Evolutionary conservation across 1,284 basidiomycete genomes (phyloP), one percentile per base, ranked within the genome.

Genomic region (Schizophyllum amplum): DNA sequence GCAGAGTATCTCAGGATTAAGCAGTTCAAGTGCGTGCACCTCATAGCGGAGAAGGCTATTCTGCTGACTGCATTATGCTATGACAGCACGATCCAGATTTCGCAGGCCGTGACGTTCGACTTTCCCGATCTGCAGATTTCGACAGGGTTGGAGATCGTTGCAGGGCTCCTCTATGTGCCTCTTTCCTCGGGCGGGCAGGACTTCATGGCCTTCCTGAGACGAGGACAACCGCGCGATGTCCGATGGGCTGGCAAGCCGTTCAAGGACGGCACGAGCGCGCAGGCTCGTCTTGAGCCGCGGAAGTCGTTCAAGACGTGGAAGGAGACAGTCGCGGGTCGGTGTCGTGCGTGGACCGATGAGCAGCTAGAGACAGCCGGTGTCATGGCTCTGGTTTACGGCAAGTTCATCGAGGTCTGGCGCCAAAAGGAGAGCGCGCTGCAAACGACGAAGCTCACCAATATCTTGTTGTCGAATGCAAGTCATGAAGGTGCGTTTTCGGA

Each of bases 321-420:
- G 0, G 87, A 94, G 69, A 85, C 76, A 1, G 84, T 94, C 7
- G 78, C 82, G 21, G 91, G 90, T 2, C 77, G 83, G 49, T 87
- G 82, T 63, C 77, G 88, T 27, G 75, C 76, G 4, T 96, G 92
- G 92, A 87, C 88, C 11, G 90, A 94, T 59, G 91, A 94, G 65
- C 90, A 94, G 68, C 71, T 94, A 51, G 92, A 94, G 70, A 93
- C 91, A 2, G 92, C 90, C 0, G 86, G 86, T 47, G 89, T 94
- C 4, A 75, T 94, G n/a, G 86, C 90, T 17, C 72, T 94, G 23
- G 89, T 94, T 9, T 91, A 90, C 63, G 87, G 89, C 51, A 89
- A 90, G 82, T 93, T 92, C 72, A 90, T 92, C 62, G 87, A 90
- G 67, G 91, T 94, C 2, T 94, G 92, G 92, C 74, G 92, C 62